Percentiles rank a stretch among this genome's conserved stretches.
Evolutionary conservation across 2,329 filamentous ascomycete genomes (phyloP).

Genomic region (Nakataea oryzae): DNA sequence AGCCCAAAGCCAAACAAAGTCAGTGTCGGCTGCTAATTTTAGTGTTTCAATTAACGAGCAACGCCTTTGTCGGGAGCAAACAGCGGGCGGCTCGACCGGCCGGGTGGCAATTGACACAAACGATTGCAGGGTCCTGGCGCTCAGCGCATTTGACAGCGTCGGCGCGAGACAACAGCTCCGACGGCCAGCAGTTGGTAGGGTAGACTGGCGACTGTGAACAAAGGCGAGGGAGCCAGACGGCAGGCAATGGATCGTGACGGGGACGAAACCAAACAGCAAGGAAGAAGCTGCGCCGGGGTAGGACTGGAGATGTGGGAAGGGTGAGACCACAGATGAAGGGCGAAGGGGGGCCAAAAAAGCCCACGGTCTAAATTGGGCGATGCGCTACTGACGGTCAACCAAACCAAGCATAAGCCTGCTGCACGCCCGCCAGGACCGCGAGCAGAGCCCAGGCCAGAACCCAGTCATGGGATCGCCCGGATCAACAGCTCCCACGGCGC

Average conservation of each 20-base stretch:
- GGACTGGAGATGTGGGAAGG: neutral
- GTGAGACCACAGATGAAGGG: neutral
- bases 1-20: neutral
- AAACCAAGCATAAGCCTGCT: neutral
- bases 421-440: neutral
- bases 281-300: neutral
- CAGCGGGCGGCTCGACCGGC: neutral
- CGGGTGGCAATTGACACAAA: neutral
- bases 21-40: neutral
- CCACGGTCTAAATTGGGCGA: neutral
- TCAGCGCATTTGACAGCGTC: neutral
- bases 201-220: neutral
- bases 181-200: no score
- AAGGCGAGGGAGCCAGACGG: no score
- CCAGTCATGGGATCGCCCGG: no score
- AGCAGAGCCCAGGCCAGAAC: neutral
- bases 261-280: neutral
- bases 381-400: neutral
- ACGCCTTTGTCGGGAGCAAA: neutral
- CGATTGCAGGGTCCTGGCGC: neutral
- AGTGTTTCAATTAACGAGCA: neutral
- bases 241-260: no score
- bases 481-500: no score
- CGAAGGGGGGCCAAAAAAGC: neutral
- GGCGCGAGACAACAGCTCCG: neutral